Evolutionary conservation across 768 basidiomycete species (phyloP), one percentile per base, ranked within the genome.

Genomic region (Psilocybe tampanensis): DNA sequence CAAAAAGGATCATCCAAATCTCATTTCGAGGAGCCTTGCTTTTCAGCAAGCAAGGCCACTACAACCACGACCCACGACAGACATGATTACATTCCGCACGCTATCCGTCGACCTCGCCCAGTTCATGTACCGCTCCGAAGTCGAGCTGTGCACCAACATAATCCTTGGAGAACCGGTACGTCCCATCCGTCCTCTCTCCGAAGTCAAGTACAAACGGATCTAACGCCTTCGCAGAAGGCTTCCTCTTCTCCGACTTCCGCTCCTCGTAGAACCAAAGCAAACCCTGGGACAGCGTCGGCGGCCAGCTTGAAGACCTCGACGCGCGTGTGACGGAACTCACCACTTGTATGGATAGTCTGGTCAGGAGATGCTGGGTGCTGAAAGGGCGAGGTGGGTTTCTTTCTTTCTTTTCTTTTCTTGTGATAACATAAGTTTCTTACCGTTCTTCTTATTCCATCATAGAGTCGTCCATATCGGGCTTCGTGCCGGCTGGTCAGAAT

Each of bases 151-250:
- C 23, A 91, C 88, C 1, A 83, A 85, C 67, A n/a, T n/a, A n/a
- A 80, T 94, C 23, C 81, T 94, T 54, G 89, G 91, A 6, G 91
- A 93, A 66, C 84, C 87, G 23, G 83, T 86, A 7, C 84, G 84
- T 44, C 77, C 85, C 60, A 78, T 93, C 42, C 81, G 89, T 9
- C 92, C 92, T 5, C 77, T 94, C 18, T 91, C 89, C 1, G 92
- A 94, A 68, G 78, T 84, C 23, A 81, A 81, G 56, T 56, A 90
- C 92, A 57, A 92, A 89, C 63, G 92, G 92, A 18, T 90, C 92
- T 13, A 94, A 93, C 61, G 78, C 86, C 6, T 76, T 94, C 4
- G 92, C 92, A 0, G 92, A 94, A 71, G 90, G 90, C 0, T 94
- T 94, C 62, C 80, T 94, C 2, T 94, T 94, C 66, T 66, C 75